These are phyloP conservation scores for Metschnikowia cerradonensis DNA, from an alignment of 805 yeast species.

Conservation along the genomic window DNA sequence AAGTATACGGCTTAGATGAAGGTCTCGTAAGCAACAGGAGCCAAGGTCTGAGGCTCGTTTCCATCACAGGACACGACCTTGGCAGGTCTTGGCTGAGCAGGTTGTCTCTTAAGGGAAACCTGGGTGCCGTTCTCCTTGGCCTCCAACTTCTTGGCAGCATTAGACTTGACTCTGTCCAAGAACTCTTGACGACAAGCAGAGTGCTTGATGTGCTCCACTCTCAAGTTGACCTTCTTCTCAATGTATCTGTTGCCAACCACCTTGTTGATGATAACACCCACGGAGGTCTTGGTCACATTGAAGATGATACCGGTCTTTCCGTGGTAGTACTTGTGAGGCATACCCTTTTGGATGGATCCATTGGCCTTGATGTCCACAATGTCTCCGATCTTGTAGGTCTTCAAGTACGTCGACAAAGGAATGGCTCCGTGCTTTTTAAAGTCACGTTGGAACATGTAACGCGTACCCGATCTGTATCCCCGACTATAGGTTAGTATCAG, in stretches of 20 bases:
- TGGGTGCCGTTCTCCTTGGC: slow-evolving; percentile 93
- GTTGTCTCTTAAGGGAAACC: slow-evolving; percentile 95
- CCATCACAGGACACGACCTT: slow-evolving; percentile 78
- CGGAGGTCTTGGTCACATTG: slow-evolving; percentile 98
- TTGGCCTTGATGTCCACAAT: slow-evolving; percentile 99
- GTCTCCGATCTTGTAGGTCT: slow-evolving; percentile 98
- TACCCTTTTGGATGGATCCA: slow-evolving; percentile 99
- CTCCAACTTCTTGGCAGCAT: slow-evolving; percentile 89
- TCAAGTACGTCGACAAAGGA: slow-evolving; percentile 94
- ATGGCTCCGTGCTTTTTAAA: slow-evolving; percentile 95
- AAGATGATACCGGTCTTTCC: slow-evolving; percentile 99
- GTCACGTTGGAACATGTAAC: slow-evolving; percentile 99
- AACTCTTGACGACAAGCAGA: slow-evolving; percentile 99
- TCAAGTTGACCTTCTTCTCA: slow-evolving; percentile 97
- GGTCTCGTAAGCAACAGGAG: slow-evolving; percentile 99
- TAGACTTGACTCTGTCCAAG: slow-evolving; percentile 95
- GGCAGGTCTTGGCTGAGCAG: slow-evolving; percentile 95
- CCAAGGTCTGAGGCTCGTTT: slow-evolving; percentile 91
- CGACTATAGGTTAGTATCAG: slow-evolving; percentile 45
- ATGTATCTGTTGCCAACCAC: slow-evolving; percentile 98
- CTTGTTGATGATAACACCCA: slow-evolving; percentile 98
- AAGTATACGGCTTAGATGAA: slow-evolving; percentile 66
- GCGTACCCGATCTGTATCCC: slow-evolving; percentile 99
- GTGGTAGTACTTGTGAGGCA: slow-evolving; percentile 99
- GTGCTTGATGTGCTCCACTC: slow-evolving; percentile 99